A percentile compares a stretch with the other conserved stretches of the same genome.
phyloP scores from a whole-genome alignment of 192 early-diverging fungal species.

The Irineochytrium annulatum region DNA sequence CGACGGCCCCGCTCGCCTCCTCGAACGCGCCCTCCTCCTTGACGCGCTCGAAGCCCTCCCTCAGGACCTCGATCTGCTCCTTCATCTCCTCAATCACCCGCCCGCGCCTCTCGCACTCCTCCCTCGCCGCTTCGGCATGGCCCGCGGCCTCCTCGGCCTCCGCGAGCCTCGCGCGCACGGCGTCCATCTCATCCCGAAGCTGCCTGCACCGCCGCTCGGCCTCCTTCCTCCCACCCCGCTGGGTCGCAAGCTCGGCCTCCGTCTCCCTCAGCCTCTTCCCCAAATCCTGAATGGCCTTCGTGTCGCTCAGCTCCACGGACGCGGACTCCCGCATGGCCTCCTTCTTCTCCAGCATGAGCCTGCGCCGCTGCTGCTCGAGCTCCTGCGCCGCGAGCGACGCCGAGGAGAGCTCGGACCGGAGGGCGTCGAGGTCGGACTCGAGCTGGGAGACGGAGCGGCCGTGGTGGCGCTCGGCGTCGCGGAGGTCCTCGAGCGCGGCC shows the following conservation, averaged over 20 bases:
- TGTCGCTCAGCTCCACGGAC: constrained; percentile 8
- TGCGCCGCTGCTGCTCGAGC: constrained; percentile 19
- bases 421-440: constrained; percentile 35
- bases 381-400: constrained; percentile 13
- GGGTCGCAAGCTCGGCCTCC: background rate
- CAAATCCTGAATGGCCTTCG: constrained; percentile 6
- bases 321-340: constrained; percentile 8
- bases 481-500: constrained; percentile 27
- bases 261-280: background rate
- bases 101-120: constrained; percentile 12
- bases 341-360: constrained; percentile 17
- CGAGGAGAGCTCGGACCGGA: constrained; percentile 22
- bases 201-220: constrained; percentile 1
- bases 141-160: constrained; percentile 13
- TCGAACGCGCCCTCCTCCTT: background rate
- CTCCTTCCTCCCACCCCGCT: constrained; percentile 8
- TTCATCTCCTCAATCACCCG: constrained; percentile 22
- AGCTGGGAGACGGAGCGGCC: constrained; percentile 23
- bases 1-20: background rate
- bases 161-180: constrained; percentile 27
- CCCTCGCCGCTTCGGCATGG: background rate
- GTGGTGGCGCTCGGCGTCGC: constrained; percentile 25
- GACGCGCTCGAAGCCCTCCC: constrained; percentile 3
- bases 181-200: constrained; percentile 14
- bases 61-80: constrained; percentile 38